Base-by-base conservation (phyloP, 441 rosid species). In the Raphanus hybrid region DNA sequence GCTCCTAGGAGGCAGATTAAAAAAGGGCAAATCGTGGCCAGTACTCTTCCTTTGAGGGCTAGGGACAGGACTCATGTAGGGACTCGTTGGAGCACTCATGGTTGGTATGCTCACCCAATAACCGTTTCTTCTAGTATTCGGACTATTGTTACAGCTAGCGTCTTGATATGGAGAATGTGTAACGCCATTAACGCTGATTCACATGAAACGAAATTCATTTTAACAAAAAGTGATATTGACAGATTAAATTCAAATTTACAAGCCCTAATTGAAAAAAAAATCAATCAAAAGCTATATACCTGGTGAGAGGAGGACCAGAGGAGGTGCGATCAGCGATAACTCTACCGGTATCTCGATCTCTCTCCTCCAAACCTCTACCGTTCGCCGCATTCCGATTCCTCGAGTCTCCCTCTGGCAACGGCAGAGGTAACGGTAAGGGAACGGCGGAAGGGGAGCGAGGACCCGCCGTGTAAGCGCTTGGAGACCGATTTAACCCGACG, bases 51-150 rank as follows among this genome's bases (percentile, higher is more conserved):
- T 83, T 4, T 80, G 92, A 1, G 98, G 93, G 76, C 92, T 89
- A 70, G 71, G 79, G 12, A 81, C 69, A 73, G 93, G 98, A 81
- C 93, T 91, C 55, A 80, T 20, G 69, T 78, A 88, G 0, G 97
- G 91, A 77, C 91, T 89, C 15, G 84, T 80, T 11, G 96, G 88
- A 62, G 93, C 90, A 78, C 92, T 95, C 88, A 83, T 85, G 3
- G 78, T 73, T 48, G 95, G 90, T 69, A 75, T 78, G 73, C 82
- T 79, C 55, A 80, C 68, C 89, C 83, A 78, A 71, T 77, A 87
- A 6, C 76, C 85, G 41, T 84, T 83, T 50, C 69, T 84, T 50
- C 69, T 65, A 59, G 76, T 78, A 68, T 75, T 70, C 41, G 75
- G 75, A 70, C 80, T 79, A 15, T 84, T 83, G 26, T 73, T 59